Evolutionary conservation across 2,329 filamentous ascomycete genomes (phyloP), one percentile per base, ranked within the genome.

Genomic region (Alternaria burnsii): DNA sequence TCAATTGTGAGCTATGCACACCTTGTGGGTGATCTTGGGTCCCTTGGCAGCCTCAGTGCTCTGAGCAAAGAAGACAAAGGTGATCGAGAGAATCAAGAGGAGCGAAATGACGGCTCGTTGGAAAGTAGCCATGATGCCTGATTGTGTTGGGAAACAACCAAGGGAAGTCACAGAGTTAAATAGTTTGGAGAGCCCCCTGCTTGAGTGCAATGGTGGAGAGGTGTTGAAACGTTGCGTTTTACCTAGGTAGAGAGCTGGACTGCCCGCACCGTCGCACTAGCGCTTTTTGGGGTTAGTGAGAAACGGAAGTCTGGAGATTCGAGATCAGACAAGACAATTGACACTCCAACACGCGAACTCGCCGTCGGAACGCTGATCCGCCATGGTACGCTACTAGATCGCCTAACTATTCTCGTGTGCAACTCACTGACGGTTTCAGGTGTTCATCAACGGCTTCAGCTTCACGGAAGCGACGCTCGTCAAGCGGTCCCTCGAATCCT

Each of bases 1-100:
- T 24, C 22, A 26, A 16, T 30, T 38, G 26, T 11, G 26, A 47
- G 41, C 28, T 43, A n/a, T 46, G 42, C 71, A 60, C 78, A 87
- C 93, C 88, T 97, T 97, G 86, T 92, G 86, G 74, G 94, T 97
- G 84, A 97, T 94, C 88, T 95, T 96, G 66, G 93, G 94, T 47
- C 95, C 94, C 84, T 94, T 78, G 24, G 68, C 55, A 55, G 75
- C 74, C 66, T 76, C 73, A 16, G 73, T 59, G 42, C 65, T 52
- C 71, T 78, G 74, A 30, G 74, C 73, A 63, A 77, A 76, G 72
- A 75, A 73, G 68, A 73, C 70, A 58, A 77, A 74, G 52, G 77
- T 71, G 72, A 94, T 84, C 73, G 91, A 89, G 73, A 96, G 79
- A 75, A 97, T 87, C 76, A 97, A 85, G 77, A 93, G 85, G 73